Evolutionary conservation across 139 green algal species (phyloP).

Genomic region (Chlorella ohadii): DNA sequence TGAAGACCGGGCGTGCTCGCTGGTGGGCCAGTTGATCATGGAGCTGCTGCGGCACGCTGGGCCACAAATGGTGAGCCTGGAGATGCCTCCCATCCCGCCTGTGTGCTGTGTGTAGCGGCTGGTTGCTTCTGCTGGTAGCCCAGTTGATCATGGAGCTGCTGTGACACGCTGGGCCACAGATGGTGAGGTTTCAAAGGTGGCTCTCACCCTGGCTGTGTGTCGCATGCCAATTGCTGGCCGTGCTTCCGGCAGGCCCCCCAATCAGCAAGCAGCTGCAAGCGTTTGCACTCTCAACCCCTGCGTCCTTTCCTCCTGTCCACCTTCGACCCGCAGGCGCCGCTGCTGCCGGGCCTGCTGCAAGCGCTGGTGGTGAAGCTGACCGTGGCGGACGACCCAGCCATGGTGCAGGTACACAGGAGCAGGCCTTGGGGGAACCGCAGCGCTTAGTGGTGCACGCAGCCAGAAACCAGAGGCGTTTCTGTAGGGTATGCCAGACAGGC

Average conservation of each 20-base stretch:
- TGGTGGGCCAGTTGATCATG: constrained; percentile 53
- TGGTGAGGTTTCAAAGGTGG: constrained; percentile 31
- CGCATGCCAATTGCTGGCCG: background rate
- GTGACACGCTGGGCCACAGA: constrained; percentile 34
- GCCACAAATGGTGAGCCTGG: constrained; percentile 37
- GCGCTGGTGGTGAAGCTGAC: constrained; percentile 55
- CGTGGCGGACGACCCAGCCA: constrained; percentile 36
- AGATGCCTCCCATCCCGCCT: too few species aligned
- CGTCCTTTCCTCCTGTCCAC: background rate
- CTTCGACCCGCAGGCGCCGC: background rate
- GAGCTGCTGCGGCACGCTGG: constrained; percentile 54
- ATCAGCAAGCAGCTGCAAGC: too few species aligned
- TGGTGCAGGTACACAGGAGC: constrained; percentile 32
- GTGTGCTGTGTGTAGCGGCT: constrained; percentile 50
- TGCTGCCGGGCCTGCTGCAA: constrained; percentile 51
- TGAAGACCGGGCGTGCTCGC: constrained; percentile 48
- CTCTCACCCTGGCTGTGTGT: too few species aligned
- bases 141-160: constrained; percentile 59
- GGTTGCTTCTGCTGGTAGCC: constrained; percentile 53
- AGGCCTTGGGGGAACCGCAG: too few species aligned
- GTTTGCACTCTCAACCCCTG: too few species aligned
- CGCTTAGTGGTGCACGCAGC: too few species aligned
- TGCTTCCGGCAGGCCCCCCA: too few species aligned
- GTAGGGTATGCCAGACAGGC: too few species aligned
- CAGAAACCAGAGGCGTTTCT: too few species aligned